Evolutionary conservation across 495 filamentous ascomycete genomes (phyloP), one percentile per base, ranked within the genome.

Genomic region (Chaetomium cochliodes): DNA sequence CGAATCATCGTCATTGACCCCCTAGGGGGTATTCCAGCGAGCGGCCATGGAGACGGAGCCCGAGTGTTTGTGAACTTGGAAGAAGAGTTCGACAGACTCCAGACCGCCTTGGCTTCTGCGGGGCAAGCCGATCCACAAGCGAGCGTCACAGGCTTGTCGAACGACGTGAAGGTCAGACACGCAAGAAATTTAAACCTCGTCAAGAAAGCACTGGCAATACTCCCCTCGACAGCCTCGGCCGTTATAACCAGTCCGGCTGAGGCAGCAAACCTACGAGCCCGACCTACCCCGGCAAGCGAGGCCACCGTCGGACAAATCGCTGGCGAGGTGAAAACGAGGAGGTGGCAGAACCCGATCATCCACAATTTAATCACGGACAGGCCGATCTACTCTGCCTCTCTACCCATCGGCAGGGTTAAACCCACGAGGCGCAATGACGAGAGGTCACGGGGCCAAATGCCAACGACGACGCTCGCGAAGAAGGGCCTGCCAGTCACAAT

Each of bases 351-450:
- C 71, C 92, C 93, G 1, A 82, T 99, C 13, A 97, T 99, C 60
- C 94, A 98, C 76, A 98, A 96, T 69, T 88, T 98, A 9, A 84
- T 99, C 20, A 99, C 94, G 18, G 93, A 99, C 76, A 93, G 96
- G 72, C 94, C 94, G 2, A 80, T 91, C 23, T 87, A 92, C 64
- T 97, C 93, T 12, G 92, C 94, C 1, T 99, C 94, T 0, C 81
- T 99, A 1, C 94, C 94, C 0, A 76, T 85, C 5, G 83, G 85
- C 54, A 83, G 88, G 23, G 74, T 81, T 33, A 79, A 80, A 22
- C 75, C 76, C 41, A 70, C 13, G 52, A 69, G 28, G 64, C 71
- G 26, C 59, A 39, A 42, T 50, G 26, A 30, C 22, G 51, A 66
- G 5, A 15, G 62, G 51, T 49, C 60, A 0, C 46, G 62, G 0